phyloP scores from a whole-genome alignment of 2,329 filamentous ascomycete genomes.

The Sarocladium oryzae region DNA sequence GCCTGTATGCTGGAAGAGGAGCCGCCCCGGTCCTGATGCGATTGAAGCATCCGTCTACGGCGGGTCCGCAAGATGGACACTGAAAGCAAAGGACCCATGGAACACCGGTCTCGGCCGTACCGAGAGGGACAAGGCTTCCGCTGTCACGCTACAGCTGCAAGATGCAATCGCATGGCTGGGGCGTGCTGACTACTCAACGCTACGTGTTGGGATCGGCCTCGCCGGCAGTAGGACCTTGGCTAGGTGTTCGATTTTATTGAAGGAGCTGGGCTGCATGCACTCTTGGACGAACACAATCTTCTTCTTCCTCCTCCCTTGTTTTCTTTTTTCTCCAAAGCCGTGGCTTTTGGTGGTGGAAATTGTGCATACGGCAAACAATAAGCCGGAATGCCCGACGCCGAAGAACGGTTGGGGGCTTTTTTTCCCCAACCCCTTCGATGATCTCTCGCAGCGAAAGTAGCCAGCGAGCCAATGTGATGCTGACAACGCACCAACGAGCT shows the following conservation, averaged over 20 bases:
- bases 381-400: slow-evolving; percentile 1
- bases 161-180: neutral
- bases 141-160: neutral
- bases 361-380: neutral
- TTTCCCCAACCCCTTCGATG: too few species aligned
- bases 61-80: too few species aligned
- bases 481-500: neutral
- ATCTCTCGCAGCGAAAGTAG: neutral
- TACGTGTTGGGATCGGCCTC: neutral
- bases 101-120: neutral
- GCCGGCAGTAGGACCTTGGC: neutral
- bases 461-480: neutral
- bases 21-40: slow-evolving; percentile 30
- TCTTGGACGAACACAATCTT: too few species aligned
- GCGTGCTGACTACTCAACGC: neutral
- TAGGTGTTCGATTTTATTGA: too few species aligned
- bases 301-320: too few species aligned
- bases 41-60: neutral
- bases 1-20: slow-evolving; percentile 93
- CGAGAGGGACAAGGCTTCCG: neutral
- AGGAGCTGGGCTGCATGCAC: too few species aligned
- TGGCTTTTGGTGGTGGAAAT: neutral
- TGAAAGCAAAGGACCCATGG: too few species aligned
- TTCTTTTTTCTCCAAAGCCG: too few species aligned
- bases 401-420: neutral